Evolutionary conservation across 2,329 filamentous ascomycete genomes (phyloP).

Genomic region (Diaporthe caulivora): DNA sequence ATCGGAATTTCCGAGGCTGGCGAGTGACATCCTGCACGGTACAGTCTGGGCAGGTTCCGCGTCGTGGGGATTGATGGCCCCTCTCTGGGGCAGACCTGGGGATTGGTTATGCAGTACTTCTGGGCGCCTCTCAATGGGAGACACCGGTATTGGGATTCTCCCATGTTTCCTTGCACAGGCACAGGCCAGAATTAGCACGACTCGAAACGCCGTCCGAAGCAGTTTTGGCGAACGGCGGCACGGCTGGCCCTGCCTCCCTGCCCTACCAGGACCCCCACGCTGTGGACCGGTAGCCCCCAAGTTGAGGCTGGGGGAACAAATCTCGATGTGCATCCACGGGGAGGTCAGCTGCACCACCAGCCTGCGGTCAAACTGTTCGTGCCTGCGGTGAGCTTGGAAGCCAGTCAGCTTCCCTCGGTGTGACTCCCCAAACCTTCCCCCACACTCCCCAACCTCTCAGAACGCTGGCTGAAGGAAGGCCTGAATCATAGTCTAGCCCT

Average conservation of each 20-base stretch:
- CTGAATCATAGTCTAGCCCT: conserved; percentile 27
- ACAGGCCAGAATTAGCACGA: conserved; percentile 1
- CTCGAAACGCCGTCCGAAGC: conserved; percentile 27
- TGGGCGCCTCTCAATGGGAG: neutral
- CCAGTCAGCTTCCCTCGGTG: neutral
- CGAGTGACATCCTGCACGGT: neutral
- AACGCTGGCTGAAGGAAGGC: neutral
- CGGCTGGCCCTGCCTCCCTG: neutral
- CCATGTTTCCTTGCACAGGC: neutral
- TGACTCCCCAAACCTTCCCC: neutral
- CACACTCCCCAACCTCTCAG: conserved; percentile 9
- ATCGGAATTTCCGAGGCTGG: conserved; percentile 25
- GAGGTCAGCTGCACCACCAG: neutral
- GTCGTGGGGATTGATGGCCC: neutral
- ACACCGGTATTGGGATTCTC: neutral
- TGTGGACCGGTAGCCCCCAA: neutral
- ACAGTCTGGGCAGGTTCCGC: neutral
- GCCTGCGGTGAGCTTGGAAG: neutral
- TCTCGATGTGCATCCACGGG: conserved; percentile 13
- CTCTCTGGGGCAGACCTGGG: neutral
- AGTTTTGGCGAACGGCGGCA: neutral
- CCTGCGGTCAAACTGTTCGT: neutral
- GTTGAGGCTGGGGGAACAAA: conserved; percentile 12
- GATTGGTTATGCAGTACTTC: neutral
- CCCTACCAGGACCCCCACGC: conserved; percentile 8